Evolutionary conservation across 768 basidiomycete species (phyloP).

Genomic region (Tricholoma furcatifolium): DNA sequence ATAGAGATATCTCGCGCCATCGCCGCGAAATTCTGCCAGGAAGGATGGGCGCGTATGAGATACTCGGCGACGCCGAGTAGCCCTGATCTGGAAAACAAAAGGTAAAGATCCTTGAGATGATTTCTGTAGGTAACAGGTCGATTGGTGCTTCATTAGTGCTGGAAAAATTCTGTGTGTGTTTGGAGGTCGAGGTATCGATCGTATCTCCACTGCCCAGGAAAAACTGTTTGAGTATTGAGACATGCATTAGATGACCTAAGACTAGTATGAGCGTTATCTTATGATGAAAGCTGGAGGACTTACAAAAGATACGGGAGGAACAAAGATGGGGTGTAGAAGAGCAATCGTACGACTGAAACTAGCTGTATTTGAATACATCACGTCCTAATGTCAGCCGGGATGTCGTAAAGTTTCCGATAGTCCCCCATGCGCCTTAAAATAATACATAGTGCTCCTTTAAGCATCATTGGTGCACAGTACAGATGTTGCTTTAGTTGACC

Average conservation of each 20-base stretch:
- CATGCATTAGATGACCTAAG: no score
- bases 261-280: no score
- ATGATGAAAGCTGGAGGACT: neutral
- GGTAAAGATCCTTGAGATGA: neutral
- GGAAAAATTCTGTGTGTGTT: neutral
- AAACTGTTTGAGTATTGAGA: no score
- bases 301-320: neutral
- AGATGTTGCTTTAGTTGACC: no score
- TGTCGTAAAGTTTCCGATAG: neutral
- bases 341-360: neutral
- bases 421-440: neutral
- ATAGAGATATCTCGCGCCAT: neutral
- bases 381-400: neutral
- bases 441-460: neutral
- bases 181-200: neutral
- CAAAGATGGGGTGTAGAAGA: neutral
- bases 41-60: neutral
- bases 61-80: neutral
- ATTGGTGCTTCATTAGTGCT: neutral
- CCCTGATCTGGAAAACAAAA: neutral
- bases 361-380: neutral
- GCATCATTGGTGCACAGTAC: neutral
- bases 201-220: no score
- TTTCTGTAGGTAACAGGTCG: neutral
- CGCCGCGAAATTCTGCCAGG: neutral